A percentile compares a stretch with the other conserved stretches of the same genome.
Evolutionary conservation across 352 stramenopile genomes (phyloP).

Genomic region (Phytophthora pinifolia): DNA sequence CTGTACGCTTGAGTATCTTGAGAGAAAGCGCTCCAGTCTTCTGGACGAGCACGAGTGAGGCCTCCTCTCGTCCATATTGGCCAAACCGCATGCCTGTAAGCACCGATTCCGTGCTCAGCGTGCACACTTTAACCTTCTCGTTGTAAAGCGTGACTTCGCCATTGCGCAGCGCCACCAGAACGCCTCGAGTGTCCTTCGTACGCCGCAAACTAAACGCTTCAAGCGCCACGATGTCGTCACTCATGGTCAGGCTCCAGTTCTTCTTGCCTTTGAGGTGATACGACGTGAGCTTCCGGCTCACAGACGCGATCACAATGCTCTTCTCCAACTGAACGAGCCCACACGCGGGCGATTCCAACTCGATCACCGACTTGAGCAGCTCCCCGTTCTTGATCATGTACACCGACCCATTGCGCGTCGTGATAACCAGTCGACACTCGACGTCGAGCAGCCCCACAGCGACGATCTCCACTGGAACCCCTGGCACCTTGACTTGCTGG

Average conservation of each 20-base stretch:
- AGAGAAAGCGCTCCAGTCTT: slow-evolving; percentile 80
- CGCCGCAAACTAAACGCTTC: slow-evolving; percentile 69
- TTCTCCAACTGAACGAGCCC: slow-evolving; percentile 80
- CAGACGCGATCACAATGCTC: slow-evolving; percentile 86
- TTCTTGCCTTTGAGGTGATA: slow-evolving; percentile 92
- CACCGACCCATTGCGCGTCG: slow-evolving; percentile 82
- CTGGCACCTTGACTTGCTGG: slow-evolving; percentile 68
- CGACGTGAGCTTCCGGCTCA: slow-evolving; percentile 85
- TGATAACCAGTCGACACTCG: slow-evolving; percentile 85
- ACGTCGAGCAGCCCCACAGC: slow-evolving; percentile 74
- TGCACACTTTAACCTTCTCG: slow-evolving; percentile 85
- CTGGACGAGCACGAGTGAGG: slow-evolving; percentile 78
- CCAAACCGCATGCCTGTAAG: slow-evolving; percentile 87
- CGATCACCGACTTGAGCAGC: slow-evolving; percentile 83
- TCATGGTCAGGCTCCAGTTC: slow-evolving; percentile 88
- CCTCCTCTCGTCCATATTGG: slow-evolving; percentile 86
- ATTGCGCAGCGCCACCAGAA: slow-evolving; percentile 84
- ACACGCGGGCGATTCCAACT: slow-evolving; percentile 79
- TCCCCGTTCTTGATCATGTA: slow-evolving; percentile 93
- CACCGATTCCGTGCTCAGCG: slow-evolving; percentile 56
- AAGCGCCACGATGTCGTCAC: slow-evolving; percentile 82
- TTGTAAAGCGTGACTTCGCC: slow-evolving; percentile 90
- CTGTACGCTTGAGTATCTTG: slow-evolving; percentile 90
- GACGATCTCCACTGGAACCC: slow-evolving; percentile 77
- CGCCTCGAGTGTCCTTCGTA: slow-evolving; percentile 73